A percentile compares a stretch with the other conserved stretches of the same genome.
Conservation (phyloP, 768 basidiomycete species). For the Rhodotorula sphaerocarpa region DNA sequence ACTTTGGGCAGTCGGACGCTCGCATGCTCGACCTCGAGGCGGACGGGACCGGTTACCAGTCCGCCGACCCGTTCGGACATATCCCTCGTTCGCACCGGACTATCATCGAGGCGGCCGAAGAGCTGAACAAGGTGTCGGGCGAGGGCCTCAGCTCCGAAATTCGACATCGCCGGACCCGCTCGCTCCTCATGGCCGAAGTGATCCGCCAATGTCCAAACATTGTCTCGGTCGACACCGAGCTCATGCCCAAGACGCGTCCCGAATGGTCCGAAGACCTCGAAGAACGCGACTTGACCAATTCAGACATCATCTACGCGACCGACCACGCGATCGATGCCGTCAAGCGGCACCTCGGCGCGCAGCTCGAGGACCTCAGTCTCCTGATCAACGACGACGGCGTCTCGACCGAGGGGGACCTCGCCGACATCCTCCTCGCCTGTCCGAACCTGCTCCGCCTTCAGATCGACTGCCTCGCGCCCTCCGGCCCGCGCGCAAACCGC, state of each 20-base stretch:
- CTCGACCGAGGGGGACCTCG: constrained; percentile 10
- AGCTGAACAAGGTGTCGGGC: background rate
- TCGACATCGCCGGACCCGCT: background rate
- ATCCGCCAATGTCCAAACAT: constrained; percentile 10
- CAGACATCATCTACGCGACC: background rate
- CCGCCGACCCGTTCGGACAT: background rate
- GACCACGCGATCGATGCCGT: constrained; percentile 23
- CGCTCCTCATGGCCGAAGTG: constrained; percentile 12
- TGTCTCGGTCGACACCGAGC: constrained; percentile 13
- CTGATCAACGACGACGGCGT: constrained; percentile 20
- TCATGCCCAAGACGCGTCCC: background rate
- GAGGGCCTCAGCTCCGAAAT: background rate
- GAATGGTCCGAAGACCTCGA: constrained; percentile 1
- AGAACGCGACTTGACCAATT: background rate
- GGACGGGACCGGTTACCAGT: background rate
- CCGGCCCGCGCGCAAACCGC: background rate
- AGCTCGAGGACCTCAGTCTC: constrained; percentile 1
- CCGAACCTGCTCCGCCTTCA: constrained; percentile 17
- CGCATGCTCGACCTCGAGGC: background rate
- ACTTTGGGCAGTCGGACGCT: constrained; percentile 13
- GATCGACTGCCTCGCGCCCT: constrained; percentile 1
- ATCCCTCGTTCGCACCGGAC: background rate
- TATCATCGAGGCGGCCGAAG: constrained; percentile 5
- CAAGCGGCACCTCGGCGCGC: background rate
- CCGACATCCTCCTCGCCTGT: background rate